A percentile compares a stretch with the other conserved stretches of the same genome.
These are phyloP conservation scores for Byssothecium circinans DNA, from an alignment of 2,329 filamentous ascomycete genomes.

Conservation along the genomic window DNA sequence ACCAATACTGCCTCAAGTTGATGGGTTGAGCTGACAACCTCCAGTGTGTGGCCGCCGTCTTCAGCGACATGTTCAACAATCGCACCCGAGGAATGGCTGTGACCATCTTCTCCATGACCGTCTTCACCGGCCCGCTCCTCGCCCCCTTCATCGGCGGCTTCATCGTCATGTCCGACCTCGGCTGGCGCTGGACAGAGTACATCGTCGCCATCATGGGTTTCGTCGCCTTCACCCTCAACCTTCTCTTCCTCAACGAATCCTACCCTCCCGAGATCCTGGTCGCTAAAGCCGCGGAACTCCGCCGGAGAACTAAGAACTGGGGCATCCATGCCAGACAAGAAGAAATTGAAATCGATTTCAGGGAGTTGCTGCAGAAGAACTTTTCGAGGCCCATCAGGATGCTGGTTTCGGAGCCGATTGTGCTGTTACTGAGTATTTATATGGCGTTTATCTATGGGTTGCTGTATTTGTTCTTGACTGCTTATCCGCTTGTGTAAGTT, in stretches of 20 bases:
- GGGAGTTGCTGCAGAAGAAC: slow-evolving; percentile 56
- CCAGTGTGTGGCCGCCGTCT: slow-evolving; percentile 55
- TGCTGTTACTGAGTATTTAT: slow-evolving; percentile 42
- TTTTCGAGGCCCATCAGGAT: slow-evolving; percentile 54
- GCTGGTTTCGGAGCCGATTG: slow-evolving; percentile 53
- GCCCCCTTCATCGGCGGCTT: slow-evolving; percentile 60
- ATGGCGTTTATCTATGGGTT: slow-evolving; percentile 59
- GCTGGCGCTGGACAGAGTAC: slow-evolving; percentile 61
- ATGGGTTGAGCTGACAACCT: slow-evolving; percentile 20
- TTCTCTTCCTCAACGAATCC: slow-evolving; percentile 60
- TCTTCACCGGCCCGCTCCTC: slow-evolving; percentile 55
- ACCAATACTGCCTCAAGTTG: slow-evolving; percentile 31
- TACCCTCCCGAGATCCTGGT: slow-evolving; percentile 63
- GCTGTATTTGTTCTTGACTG: slow-evolving; percentile 83
- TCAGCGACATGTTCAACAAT: slow-evolving; percentile 58
- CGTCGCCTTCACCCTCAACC: slow-evolving; percentile 50
- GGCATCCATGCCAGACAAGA: slow-evolving; percentile 62
- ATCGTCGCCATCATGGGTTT: slow-evolving; percentile 60
- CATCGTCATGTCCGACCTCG: slow-evolving; percentile 53
- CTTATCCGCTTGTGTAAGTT: slow-evolving; percentile 69
- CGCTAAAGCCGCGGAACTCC: slow-evolving; percentile 57
- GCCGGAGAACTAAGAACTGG: slow-evolving; percentile 61
- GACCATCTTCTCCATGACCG: slow-evolving; percentile 55
- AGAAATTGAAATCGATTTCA: slow-evolving; percentile 56
- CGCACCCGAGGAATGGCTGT: slow-evolving; percentile 46